Percentiles rank a stretch among this genome's conserved stretches.
phyloP scores from a whole-genome alignment of 1,284 basidiomycete genomes.

The Entoloma clypeatum region DNA sequence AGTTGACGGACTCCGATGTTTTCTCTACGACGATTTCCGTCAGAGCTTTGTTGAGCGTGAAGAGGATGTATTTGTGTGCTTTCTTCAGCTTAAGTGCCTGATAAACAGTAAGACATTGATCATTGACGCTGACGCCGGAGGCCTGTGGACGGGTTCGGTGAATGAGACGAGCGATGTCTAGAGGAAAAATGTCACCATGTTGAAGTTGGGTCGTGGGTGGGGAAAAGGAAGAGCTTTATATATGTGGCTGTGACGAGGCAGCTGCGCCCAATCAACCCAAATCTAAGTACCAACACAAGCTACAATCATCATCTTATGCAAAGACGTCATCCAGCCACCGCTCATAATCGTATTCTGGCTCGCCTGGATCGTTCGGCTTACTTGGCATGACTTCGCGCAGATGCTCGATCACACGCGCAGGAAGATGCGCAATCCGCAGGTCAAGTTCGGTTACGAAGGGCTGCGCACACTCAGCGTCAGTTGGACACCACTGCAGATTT shows the following conservation, averaged over 20 bases:
- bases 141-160: constrained; percentile 41
- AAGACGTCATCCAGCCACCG: constrained; percentile 77
- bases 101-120: constrained; percentile 61
- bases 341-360: constrained; percentile 73
- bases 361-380: constrained; percentile 48
- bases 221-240: constrained; percentile 21
- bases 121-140: constrained; percentile 71
- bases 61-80: constrained; percentile 88
- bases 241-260: constrained; percentile 27
- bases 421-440: constrained; percentile 82
- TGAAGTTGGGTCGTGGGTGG: constrained; percentile 17
- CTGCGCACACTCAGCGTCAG: constrained; percentile 40
- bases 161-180: constrained; percentile 7
- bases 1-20: constrained; percentile 44
- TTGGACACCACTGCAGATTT: constrained; percentile 5
- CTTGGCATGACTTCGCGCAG: constrained; percentile 74
- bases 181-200: constrained; percentile 17
- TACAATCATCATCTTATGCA: too few species aligned
- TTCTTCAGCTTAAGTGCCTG: constrained; percentile 81
- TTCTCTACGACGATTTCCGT: constrained; percentile 80
- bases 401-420: constrained; percentile 78
- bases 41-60: constrained; percentile 60
- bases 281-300: too few species aligned
- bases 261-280: constrained; percentile 22
- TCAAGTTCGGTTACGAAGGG: constrained; percentile 94